Conservation (phyloP, 208 protist genomes). For the Herpetomonas tarakana region DNA sequence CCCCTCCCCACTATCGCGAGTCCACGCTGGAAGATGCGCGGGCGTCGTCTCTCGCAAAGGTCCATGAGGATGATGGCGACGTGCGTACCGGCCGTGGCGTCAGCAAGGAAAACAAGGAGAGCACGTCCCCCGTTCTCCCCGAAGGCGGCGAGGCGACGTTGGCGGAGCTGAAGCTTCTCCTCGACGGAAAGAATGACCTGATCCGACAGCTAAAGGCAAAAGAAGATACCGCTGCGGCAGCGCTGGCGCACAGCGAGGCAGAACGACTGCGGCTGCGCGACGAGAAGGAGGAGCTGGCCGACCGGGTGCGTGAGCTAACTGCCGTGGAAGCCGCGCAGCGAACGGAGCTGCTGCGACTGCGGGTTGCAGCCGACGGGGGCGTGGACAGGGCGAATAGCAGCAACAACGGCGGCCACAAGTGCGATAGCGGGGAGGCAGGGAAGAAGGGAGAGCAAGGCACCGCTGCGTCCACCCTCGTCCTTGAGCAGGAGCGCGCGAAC, state of each 20-base stretch:
- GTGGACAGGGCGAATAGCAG: too few species aligned
- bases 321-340: not conserved
- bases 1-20: not conserved
- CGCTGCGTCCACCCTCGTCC: too few species aligned
- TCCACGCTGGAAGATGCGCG: not conserved
- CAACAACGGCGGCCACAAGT: too few species aligned
- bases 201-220: not conserved
- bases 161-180: not conserved
- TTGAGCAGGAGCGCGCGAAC: conserved; percentile 3
- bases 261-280: not conserved
- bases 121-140: not conserved
- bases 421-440: too few species aligned
- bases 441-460: too few species aligned
- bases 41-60: too few species aligned
- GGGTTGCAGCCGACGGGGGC: not conserved
- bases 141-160: not conserved
- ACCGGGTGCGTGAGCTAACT: not conserved
- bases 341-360: not conserved
- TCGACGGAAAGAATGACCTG: not conserved
- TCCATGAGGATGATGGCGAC: too few species aligned
- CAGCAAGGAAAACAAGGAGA: conserved; percentile 3
- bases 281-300: conserved; percentile 4
- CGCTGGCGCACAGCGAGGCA: not conserved
- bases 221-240: conserved; percentile 6
- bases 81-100: too few species aligned